A percentile compares a stretch with the other conserved stretches of the same genome.
Conservation (phyloP, 441 rosid species). For the Populus hybrid region DNA sequence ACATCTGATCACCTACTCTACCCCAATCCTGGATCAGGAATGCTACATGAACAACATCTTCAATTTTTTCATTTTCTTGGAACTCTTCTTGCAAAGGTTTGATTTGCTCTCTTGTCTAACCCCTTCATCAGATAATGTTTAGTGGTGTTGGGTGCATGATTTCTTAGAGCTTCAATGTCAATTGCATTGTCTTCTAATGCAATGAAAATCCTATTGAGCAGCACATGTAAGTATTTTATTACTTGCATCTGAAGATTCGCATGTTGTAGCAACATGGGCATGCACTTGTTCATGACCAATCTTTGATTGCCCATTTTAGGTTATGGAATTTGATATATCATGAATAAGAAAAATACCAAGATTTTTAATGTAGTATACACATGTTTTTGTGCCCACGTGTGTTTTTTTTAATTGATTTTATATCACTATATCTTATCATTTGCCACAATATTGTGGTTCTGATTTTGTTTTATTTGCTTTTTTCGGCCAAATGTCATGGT, state of each 20-base stretch:
- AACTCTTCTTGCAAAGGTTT: slow-evolving; percentile 87
- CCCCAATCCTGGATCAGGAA: slow-evolving; percentile 99
- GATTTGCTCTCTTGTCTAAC: slow-evolving; percentile 8
- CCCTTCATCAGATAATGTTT: slow-evolving; percentile 12
- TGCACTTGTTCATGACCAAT: background rate
- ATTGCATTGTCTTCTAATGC: slow-evolving; percentile 5
- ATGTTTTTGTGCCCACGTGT: background rate
- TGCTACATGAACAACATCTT: slow-evolving; percentile 97
- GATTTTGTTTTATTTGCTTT: background rate
- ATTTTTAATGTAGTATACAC: background rate
- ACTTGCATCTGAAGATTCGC: background rate
- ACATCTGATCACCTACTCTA: slow-evolving; percentile 94
- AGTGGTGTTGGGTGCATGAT: background rate
- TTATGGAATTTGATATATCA: background rate
- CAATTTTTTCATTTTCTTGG: slow-evolving; percentile 98
- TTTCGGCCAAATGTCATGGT: background rate
- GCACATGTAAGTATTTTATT: background rate
- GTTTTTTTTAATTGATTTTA: background rate
- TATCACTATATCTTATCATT: background rate
- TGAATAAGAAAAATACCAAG: background rate
- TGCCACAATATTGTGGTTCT: background rate
- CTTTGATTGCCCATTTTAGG: background rate
- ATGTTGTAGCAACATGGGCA: background rate
- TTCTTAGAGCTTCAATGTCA: background rate
- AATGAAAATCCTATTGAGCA: background rate